Base-by-base conservation (phyloP, 805 yeast species). In the Danielia oregonensis region DNA sequence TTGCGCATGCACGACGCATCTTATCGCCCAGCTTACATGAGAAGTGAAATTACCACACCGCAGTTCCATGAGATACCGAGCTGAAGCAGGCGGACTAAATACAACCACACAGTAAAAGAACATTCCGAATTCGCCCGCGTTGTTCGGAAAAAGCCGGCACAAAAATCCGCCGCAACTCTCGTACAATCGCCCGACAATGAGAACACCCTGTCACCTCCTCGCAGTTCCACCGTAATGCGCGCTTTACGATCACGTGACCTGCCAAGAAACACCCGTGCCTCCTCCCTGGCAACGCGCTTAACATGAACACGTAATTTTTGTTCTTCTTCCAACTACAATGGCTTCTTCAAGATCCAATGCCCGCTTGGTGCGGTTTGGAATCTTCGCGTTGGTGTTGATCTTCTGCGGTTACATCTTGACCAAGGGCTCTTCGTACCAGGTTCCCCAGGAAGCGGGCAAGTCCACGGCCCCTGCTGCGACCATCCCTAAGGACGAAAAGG, bases 351-450 rank as follows among this genome's bases (percentile, higher is more conserved):
- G 75, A 51, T 60, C 74, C 17, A 70, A 70, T 46, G 72, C 76
- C 40, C 62, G 78, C 38, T 48, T 71, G 37, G 54, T 70, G 17
- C 56, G 78, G 44, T 72, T 72, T 42, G 74, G 65, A 18, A 59
- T 71, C 32, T 70, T 72, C 46, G 74, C 75, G 22, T 47, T 61
- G 5, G 65, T 68, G 26, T 55, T 72, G 44, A 55, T 72, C 26
- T 54, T 68, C 26, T 70, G 74, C 46, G 76, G 75, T 9, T 71
- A 57, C 47, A 67, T 72, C 28, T 60, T 72, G 26, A 61, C 76
- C 12, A 63, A 63, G 43, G 76, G 76, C n/a, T 61, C 73, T 4
- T 53, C 66, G 57, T 43, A 57, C 61, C 29, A 48, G n/a, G 29
- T 37, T 12, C 26, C 26, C n/a, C 13, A 6, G 13, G 26, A 24